Base-by-base conservation (phyloP, 176 grass and related monocot species). In the Eragrostis nindensis region DNA sequence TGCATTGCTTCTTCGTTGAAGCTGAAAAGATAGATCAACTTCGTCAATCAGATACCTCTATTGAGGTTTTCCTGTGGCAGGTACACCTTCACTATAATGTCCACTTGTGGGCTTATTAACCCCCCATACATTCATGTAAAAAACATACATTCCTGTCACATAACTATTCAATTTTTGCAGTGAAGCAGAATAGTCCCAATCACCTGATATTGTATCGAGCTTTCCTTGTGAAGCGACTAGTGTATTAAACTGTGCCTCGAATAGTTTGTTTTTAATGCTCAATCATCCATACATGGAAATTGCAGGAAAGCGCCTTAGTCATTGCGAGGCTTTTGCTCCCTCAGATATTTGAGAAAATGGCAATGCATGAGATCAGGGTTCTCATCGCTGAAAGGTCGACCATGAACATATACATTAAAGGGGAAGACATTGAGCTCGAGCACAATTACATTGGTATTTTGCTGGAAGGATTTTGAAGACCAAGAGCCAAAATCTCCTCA, bases 31-130 rank as follows among this genome's bases (percentile, higher is more conserved):
- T 94, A 63, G 84, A 86, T 44, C 83, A 82, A 76, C 56, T 98
- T 62, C 66, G 72, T 66, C 77, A 76, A 36, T 94, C 92, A 50
- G 90, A 87, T 66, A 62, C 92, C 40, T 85, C 76, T 12, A 64
- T 98, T 77, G 95, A 98, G 70, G 78, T 79, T 63, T 98, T 98
- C 77, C 79, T 98, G 80, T 98, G 95, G 95, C 92, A 94, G 95
- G 95, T 98, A 90, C 29, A 19, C 30, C 67, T 17, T 73, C 1
- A 10, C 75, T 60, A 74, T 55, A 4, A 69, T 57, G 4, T 41
- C 50, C 39, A 80, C 53, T 11, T 13, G 1, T 75, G 11, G 32
- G 63, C 30, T 75, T 54, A 32, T 45, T 42, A 15, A 40, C 7
- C 59, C 48, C 19, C 68, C n/a, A n/a, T n/a, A n/a, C n/a, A n/a